phyloP scores from a whole-genome alignment of 208 protist genomes.

The Wallacemonas rigidus region DNA sequence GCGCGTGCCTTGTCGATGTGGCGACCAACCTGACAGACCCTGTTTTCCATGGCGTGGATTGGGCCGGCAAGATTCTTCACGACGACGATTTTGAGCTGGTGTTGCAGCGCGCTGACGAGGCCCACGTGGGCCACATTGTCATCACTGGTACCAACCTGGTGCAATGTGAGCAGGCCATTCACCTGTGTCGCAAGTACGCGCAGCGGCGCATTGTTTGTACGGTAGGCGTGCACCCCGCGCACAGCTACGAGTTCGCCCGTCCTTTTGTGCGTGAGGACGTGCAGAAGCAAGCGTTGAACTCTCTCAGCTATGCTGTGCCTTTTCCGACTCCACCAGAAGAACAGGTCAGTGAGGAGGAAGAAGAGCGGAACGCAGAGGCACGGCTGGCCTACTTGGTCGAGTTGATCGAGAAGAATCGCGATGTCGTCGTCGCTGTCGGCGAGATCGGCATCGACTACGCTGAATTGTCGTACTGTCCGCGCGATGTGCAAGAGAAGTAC shows the following conservation, averaged over 20 bases:
- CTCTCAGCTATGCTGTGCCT: constrained; percentile 1
- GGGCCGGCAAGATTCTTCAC: constrained; percentile 74
- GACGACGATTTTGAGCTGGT: constrained; percentile 83
- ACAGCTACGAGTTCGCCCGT: constrained; percentile 66
- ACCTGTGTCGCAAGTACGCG: constrained; percentile 67
- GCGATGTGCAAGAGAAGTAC: constrained; percentile 71
- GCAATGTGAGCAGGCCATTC: constrained; percentile 81
- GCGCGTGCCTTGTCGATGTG: constrained; percentile 79
- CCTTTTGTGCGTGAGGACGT: constrained; percentile 48
- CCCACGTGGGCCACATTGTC: constrained; percentile 78
- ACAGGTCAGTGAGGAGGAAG: constrained; percentile 15
- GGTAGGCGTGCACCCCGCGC: constrained; percentile 86
- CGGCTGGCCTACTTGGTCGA: constrained; percentile 58
- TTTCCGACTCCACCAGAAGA: constrained; percentile 1
- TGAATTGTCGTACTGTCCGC: constrained; percentile 74
- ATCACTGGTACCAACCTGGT: constrained; percentile 80
- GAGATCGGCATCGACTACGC: constrained; percentile 94
- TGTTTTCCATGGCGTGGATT: constrained; percentile 87
- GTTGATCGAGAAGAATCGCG: constrained; percentile 65
- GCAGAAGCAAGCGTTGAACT: constrained; percentile 2
- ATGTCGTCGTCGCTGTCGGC: constrained; percentile 86
- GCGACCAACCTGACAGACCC: constrained; percentile 89
- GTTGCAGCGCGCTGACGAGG: constrained; percentile 52
- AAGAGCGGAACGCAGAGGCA: constrained; percentile 31
- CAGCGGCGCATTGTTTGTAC: constrained; percentile 62